Base-by-base conservation (phyloP, 106 monocot genomes). In the Gastrodia elata region DNA sequence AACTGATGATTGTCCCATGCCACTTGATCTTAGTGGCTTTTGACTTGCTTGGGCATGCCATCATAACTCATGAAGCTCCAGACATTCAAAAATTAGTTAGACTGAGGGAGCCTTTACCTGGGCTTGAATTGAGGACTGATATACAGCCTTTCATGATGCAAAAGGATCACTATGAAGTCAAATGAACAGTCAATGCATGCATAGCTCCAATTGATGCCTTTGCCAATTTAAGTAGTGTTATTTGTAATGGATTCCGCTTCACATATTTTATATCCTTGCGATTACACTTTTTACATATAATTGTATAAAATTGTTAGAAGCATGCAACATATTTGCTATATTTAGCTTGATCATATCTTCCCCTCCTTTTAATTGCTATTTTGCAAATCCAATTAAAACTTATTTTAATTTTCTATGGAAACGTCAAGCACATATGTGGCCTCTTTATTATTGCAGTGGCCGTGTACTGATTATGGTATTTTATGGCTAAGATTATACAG, bases 401-500 rank as follows among this genome's bases (percentile, higher is more conserved):
- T 0, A 13, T 61, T 61, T 28, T 61, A 13, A 8, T 32, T 61
- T 61, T 7, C 28, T 32, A 61, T 61, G 27, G 13, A 32, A 61
- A 32, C 61, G 14, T 32, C 10, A 61, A 61, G 32, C 13, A 61
- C 30, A 32, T 61, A 6, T 11, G 32, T 2, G 30, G 32, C 13
- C 2, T 27, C 13, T 59, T 48, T 52, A 20, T 22, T 52, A 52
- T 22, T 52, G 52, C n/a, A 52, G 3, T 22, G 18, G 52, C 5
- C 52, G 5, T 67, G 15, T 22, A 33, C 25, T 30, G 33, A 10
- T 38, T 25, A 8, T 35, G 20, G 22, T 36, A 30, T 34, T 73
- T 55, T n/a, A 76, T 10, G 30, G 38, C 5, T 67, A n/a, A 8
- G 67, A 67, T 38, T 67, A 55, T 79, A 43, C 11, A 14, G 28